Percentiles rank a stretch among this genome's conserved stretches.
Conservation (phyloP, 1,284 basidiomycete species). For the Malassezia vespertilionis region DNA sequence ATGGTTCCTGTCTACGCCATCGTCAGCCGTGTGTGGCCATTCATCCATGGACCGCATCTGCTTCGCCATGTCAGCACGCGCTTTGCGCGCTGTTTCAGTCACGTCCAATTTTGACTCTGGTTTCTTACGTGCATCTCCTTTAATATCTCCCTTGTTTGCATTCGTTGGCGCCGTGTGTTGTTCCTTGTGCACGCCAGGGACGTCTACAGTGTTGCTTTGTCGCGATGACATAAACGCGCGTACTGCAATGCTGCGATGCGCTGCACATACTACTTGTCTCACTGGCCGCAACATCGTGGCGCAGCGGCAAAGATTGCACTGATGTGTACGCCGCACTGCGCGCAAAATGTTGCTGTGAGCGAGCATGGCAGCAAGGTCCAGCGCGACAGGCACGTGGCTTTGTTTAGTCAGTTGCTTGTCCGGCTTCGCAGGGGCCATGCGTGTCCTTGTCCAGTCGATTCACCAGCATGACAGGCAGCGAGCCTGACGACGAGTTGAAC, state of each 20-base stretch:
- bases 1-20: neutral
- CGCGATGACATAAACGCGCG: too few relatives aligned
- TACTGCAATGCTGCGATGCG: too few relatives aligned
- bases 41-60: conserved; percentile 2
- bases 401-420: neutral
- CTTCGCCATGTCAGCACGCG: conserved; percentile 1
- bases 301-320: too few relatives aligned
- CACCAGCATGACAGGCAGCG: neutral
- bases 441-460: neutral
- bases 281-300: too few relatives aligned
- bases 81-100: neutral
- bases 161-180: too few relatives aligned
- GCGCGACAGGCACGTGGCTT: too few relatives aligned
- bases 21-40: conserved; percentile 1
- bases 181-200: too few relatives aligned
- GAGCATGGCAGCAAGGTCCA: too few relatives aligned
- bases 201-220: too few relatives aligned
- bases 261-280: too few relatives aligned
- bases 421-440: conserved; percentile 11
- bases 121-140: neutral
- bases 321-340: too few relatives aligned
- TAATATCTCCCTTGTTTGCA: neutral
- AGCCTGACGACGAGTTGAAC: conserved; percentile 9
- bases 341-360: too few relatives aligned
- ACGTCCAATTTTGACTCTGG: neutral